Conservation (phyloP, 441 rosid genomes). For the Sinapis alba region DNA sequence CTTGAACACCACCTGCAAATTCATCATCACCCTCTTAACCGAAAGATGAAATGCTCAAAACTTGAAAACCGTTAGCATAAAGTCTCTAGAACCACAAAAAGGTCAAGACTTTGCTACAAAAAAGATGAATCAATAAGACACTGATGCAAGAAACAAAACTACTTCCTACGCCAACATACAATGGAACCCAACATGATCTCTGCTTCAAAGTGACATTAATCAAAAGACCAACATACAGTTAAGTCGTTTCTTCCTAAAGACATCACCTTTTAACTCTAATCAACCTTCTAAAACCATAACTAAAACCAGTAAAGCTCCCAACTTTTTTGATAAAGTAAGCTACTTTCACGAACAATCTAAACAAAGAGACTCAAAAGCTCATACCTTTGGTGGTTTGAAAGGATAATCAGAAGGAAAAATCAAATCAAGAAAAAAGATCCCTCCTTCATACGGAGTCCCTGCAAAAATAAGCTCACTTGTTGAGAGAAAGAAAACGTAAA, state of each 20-base stretch:
- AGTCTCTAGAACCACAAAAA: neutral
- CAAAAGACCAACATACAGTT: slow-evolving; percentile 9
- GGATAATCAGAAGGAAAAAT: slow-evolving; percentile 83
- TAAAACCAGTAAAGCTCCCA: slow-evolving; percentile 8
- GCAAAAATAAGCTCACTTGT: slow-evolving; percentile 8
- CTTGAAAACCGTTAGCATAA: neutral
- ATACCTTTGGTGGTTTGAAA: slow-evolving; percentile 90
- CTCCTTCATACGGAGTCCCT: slow-evolving; percentile 87
- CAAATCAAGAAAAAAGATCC: slow-evolving; percentile 83
- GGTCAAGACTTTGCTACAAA: neutral
- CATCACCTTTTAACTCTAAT: slow-evolving; percentile 1
- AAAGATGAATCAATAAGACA: neutral
- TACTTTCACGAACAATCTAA: slow-evolving; percentile 5
- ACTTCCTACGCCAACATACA: neutral
- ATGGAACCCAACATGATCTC: neutral
- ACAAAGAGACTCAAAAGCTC: neutral
- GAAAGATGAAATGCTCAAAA: slow-evolving; percentile 12
- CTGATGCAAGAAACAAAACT: slow-evolving; percentile 4
- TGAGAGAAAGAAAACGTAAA: too few relatives aligned
- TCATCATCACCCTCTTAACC: slow-evolving; percentile 4
- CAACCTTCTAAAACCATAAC: slow-evolving; percentile 10
- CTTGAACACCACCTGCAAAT: slow-evolving; percentile 72
- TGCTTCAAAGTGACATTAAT: neutral
- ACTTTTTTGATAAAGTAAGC: neutral
- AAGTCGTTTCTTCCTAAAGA: slow-evolving; percentile 2